Base-by-base conservation (phyloP, 1,284 basidiomycete genomes). In the Leccinum subrobustum region DNA sequence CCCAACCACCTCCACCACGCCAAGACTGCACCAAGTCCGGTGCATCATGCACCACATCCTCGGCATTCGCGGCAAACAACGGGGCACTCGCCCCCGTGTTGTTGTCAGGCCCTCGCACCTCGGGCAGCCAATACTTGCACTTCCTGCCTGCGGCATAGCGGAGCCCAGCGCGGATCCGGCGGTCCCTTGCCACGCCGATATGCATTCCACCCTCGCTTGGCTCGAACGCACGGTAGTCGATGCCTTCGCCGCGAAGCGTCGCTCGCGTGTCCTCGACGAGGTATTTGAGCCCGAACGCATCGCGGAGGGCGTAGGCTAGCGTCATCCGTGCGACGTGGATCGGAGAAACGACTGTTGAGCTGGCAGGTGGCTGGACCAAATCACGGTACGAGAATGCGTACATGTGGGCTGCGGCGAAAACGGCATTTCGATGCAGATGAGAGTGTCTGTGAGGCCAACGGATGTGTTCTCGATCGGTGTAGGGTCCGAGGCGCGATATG, bases 401-500 rank as follows among this genome's bases (percentile, higher is more conserved):
- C 75, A 90, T 85, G 75, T 99, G 97, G 2, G 93, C 91, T 53
- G 98, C 81, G 0, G 97, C 96, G 71, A 99, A 99, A 98, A 77
- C 0, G 96, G 96, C 96, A 99, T 98, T 77, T 99, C 96, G 61
- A 97, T 80, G 76, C 95, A 97, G 68, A 98, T 94, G 60, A 97
- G 81, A 8, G 89, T 88, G 75, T 97, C 95, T 16, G 91, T 93
- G 58, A 97, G 81, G 0, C 93, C 96, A 18, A 96, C 81, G 0
- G 93, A 94, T 93, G 69, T 93, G 89, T 71, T 96, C 93, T n/a
- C 81, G 80, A 73, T 96, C 93, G 12, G 87, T 92, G 75, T 97
- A 96, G 4, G 92, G 91, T 3, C 94, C 93, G 44, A 95, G 86
- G 54, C 82, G 83, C 35, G 79, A 87, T 73, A 99, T 92, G 51